Evolutionary conservation across 1,139 yeast species (phyloP), one percentile per base, ranked within the genome.

Genomic region (Diutina siamensis): DNA sequence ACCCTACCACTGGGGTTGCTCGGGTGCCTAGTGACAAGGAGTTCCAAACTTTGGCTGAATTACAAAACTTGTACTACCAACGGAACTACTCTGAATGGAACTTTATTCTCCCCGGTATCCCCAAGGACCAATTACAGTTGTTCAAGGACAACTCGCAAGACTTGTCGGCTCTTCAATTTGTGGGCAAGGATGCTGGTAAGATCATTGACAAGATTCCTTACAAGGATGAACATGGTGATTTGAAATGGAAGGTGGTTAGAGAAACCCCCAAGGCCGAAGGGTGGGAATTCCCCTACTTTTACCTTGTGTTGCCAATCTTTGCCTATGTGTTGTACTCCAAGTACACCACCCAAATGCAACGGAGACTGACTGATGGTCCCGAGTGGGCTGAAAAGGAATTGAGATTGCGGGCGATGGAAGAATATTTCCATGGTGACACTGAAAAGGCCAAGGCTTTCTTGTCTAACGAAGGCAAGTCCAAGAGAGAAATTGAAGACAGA

Each of bases 371-470:
- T 42, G 74, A 70, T 44, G 76, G 76, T 58, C 60, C 77, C 49
- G 85, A 80, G 57, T 85, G 95, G 95, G 94, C 95, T 40, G 78
- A 79, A 61, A 80, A 83, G 61, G 95, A 85, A 67, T 75, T 85
- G 62, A 72, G 86, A 59, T 73, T 83, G 61, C 82, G 94, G 71
- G 89, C 87, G 51, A 74, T 80, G 71, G 84, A 80, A 59, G 72
- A 67, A 50, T 65, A 66, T 57, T 70, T 70, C 67, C 82, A 78
- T 50, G 83, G 80, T 48, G 84, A 78, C 55, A 64, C 75, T 46
- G 82, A 69, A 47, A 76, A 75, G 64, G 76, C 78, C 46, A 71
- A 68, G 68, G 66, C 67, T 52, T 76, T 77, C 61, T 74, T 75
- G 58, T 67, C 74, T 51, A 73, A 76, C 51, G 75, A 72, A 57